These are phyloP conservation scores for Musa itinerans DNA, from an alignment of 176 grass and related monocot genomes.

Conservation along the genomic window DNA sequence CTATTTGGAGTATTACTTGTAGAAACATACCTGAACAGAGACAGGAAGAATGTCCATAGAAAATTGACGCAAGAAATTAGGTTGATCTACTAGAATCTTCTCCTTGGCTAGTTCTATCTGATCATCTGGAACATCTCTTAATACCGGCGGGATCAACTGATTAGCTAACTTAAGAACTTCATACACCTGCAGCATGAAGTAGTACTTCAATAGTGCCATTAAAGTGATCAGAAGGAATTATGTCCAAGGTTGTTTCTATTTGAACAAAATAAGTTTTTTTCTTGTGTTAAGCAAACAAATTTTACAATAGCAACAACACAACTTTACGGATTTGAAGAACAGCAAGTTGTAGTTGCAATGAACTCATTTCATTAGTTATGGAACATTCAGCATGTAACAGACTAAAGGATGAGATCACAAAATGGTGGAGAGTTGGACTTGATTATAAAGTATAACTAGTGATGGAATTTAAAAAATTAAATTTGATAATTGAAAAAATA, in stretches of 20 bases:
- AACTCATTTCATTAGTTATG: background rate
- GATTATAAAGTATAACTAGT: no score
- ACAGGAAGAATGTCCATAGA: constrained; percentile 78
- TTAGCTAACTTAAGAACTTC: constrained; percentile 87
- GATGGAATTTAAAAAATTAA: no score
- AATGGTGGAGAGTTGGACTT: no score
- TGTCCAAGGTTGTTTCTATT: background rate
- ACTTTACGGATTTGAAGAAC: background rate
- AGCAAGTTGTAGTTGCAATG: background rate
- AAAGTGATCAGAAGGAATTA: background rate
- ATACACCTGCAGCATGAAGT: constrained; percentile 37
- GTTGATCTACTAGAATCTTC: constrained; percentile 72
- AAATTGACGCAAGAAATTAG: constrained; percentile 71
- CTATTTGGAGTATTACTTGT: background rate
- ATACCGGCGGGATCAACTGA: constrained; percentile 64
- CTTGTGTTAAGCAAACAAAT: background rate
- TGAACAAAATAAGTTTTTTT: background rate
- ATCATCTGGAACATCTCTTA: constrained; percentile 46
- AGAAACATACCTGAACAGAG: constrained; percentile 82
- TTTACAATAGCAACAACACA: background rate
- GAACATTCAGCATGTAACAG: no score
- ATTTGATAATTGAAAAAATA: no score
- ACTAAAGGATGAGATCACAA: no score
- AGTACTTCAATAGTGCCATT: background rate
- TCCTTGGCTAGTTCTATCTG: constrained; percentile 65